phyloP scores from a whole-genome alignment of 1,284 basidiomycete species.

The Irpex lacteus region DNA sequence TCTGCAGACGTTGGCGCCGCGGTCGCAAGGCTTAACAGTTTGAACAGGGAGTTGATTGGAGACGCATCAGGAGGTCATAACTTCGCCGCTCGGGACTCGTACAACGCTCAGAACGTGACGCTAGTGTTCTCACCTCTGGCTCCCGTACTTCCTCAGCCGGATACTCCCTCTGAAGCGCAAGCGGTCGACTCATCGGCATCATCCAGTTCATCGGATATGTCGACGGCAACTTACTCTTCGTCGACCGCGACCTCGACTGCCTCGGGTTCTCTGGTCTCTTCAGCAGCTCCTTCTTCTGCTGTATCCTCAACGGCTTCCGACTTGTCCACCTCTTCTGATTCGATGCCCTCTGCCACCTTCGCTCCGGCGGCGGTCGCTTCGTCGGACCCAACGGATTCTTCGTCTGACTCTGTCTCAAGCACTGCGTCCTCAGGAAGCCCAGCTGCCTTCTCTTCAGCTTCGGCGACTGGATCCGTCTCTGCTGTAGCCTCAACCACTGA shows the following conservation, averaged over 20 bases:
- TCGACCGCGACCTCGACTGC: slow-evolving; percentile 17
- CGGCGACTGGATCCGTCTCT: slow-evolving; percentile 10
- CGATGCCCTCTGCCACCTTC: slow-evolving; percentile 24
- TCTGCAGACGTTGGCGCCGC: slow-evolving; percentile 18
- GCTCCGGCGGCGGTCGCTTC: slow-evolving; percentile 11
- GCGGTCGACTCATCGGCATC: slow-evolving; percentile 4
- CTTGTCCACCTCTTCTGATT: slow-evolving; percentile 18
- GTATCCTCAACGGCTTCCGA: neutral
- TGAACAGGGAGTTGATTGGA: slow-evolving; percentile 10
- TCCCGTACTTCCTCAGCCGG: slow-evolving; percentile 27
- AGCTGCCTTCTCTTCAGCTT: slow-evolving; percentile 6
- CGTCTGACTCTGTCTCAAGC: slow-evolving; percentile 2
- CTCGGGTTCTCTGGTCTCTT: slow-evolving; percentile 10
- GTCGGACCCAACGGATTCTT: neutral
- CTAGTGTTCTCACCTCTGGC: slow-evolving; percentile 42
- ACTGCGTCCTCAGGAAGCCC: neutral
- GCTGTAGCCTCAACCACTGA: slow-evolving; percentile 18
- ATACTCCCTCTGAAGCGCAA: slow-evolving; percentile 3
- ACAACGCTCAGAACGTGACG: slow-evolving; percentile 39
- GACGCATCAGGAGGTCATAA: slow-evolving; percentile 15
- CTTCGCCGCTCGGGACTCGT: slow-evolving; percentile 13
- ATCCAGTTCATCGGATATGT: slow-evolving; percentile 7
- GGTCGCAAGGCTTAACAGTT: slow-evolving; percentile 19
- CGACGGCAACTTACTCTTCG: slow-evolving; percentile 7
- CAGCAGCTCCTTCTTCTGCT: slow-evolving; percentile 13